Base-by-base conservation (phyloP, 1,284 basidiomycete species). In the Melampsora abietis-canadensis region DNA sequence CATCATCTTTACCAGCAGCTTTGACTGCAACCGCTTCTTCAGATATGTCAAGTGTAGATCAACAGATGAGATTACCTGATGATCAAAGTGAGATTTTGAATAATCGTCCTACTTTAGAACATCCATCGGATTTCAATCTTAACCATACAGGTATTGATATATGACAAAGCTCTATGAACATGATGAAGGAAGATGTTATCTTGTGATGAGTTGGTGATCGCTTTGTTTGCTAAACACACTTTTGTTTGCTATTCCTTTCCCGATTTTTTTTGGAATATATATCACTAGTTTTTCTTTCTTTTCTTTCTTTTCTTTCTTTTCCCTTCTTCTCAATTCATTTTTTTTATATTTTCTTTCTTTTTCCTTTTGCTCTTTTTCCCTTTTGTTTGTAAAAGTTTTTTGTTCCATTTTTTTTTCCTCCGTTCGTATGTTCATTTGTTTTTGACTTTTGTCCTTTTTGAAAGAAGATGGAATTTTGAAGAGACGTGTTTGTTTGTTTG, bases 341-440 rank as follows among this genome's bases (percentile, higher is more conserved):
- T 67, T 21, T 30, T 54, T 51, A 34, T n/a, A 17, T 40, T 24
- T 12, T 4, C 54, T 30, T 14, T 59, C 44, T 40, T 37, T n/a
- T n/a, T 57, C 14, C 34, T 68, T 27, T 57, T 24, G 34, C 24
- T 68, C 44, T 54, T 21, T 27, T 15, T 21, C 64, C 2, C 0
- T 63, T 63, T 44, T 63, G 5, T 31, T 44, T 63, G 61, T 63
- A 27, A 24, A 63, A 63, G 61, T 21, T 24, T 34, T 27, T 63
- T 63, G 30, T 24, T 24, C 40, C 4, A 30, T 31, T 27, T 27
- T 27, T 27, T 2, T 27, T 27, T 27, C 27, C 2, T 27, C 2
- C 27, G 27, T 27, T 27, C 27, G 27, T 27, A 27, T 27, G 27
- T 27, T 27, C 27, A 27, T 27, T 27, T 27, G 27, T 65, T 46